Base-by-base conservation (phyloP, 1,284 basidiomycete genomes). In the Garcileccinum viscosum region DNA sequence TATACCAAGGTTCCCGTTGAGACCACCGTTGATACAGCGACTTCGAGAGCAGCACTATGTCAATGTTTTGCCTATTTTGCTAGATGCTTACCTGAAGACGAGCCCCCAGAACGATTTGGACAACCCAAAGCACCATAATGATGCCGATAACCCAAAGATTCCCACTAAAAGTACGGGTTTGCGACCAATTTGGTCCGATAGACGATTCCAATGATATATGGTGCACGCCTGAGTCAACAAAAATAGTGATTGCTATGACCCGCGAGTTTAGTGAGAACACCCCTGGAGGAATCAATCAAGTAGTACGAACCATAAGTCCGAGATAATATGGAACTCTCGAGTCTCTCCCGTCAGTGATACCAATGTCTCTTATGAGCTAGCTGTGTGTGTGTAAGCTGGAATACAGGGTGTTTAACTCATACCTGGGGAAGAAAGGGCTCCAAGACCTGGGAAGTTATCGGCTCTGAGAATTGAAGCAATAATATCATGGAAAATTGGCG, bases 351-450 rank as follows among this genome's bases (percentile, higher is more conserved):
- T 81, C 76, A 19, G 86, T 87, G 27, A 87, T 77, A n/a, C 84
- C 86, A 22, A 85, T 80, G 63, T 84, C 83, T 35, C 75, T 80
- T 72, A 89, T 85, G 47, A 89, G 76, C 87, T 88, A 69, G 4
- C 42, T n/a, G 17, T 65, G 19, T 14, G 32, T 14, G 58, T 4
- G 42, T 30, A 35, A 38, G n/a, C 22, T 59, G 24, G 24, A 37
- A 37, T 14, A 3, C 24, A 38, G 7, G 35, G 5, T 4, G 15
- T 67, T 15, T 19, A 71, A 27, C 35, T 53, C 81, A n/a, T 67
- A 89, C 89, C 82, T 90, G 86, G 12, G 87, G 88, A 60, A 88
- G 84, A 73, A 92, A 92, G 1, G 93, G 93, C 63, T 89, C 90
- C 70, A 95, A 93, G 72, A 94, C 89, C 71, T 91, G 88, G 32